Percentiles rank a stretch among this genome's conserved stretches.
Evolutionary conservation across 129 eudicot species (phyloP).

Genomic region (Flaveria robusta): DNA sequence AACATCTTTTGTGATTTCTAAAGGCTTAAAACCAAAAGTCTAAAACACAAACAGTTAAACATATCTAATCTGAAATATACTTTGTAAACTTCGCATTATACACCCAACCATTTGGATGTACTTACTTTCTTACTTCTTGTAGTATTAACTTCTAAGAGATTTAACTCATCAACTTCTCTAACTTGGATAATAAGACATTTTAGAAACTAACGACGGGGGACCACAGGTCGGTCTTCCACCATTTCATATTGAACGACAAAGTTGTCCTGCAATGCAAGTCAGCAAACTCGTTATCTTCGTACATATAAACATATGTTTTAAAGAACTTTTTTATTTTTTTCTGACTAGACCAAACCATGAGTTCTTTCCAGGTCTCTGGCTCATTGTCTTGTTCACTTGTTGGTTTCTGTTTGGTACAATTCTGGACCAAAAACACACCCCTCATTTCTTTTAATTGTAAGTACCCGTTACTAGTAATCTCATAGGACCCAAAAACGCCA

Average conservation of each 20-base stretch:
- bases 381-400: neutral
- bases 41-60: conserved; percentile 24
- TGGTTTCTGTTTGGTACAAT: neutral
- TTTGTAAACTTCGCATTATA: conserved; percentile 28
- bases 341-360: neutral
- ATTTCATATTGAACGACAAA: conserved; percentile 74
- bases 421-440: neutral
- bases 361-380: conserved; percentile 1
- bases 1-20: neutral
- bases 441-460: no score
- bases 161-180: conserved; percentile 23
- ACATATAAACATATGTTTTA: neutral
- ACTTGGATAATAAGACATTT: conserved; percentile 6
- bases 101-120: conserved; percentile 34
- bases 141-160: conserved; percentile 31
- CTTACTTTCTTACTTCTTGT: conserved; percentile 24
- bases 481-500: no score
- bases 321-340: neutral
- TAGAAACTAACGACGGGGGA: conserved; percentile 48
- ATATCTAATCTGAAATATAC: conserved; percentile 16
- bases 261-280: conserved; percentile 64
- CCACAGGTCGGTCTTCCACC: conserved; percentile 76
- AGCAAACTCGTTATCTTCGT: conserved; percentile 20
- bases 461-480: no score
- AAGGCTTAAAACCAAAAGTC: conserved; percentile 10